Evolutionary conservation across 371 early-diverging fungal species (phyloP), one percentile per base, ranked within the genome.

Genomic region (Fennellomyces sp.): DNA sequence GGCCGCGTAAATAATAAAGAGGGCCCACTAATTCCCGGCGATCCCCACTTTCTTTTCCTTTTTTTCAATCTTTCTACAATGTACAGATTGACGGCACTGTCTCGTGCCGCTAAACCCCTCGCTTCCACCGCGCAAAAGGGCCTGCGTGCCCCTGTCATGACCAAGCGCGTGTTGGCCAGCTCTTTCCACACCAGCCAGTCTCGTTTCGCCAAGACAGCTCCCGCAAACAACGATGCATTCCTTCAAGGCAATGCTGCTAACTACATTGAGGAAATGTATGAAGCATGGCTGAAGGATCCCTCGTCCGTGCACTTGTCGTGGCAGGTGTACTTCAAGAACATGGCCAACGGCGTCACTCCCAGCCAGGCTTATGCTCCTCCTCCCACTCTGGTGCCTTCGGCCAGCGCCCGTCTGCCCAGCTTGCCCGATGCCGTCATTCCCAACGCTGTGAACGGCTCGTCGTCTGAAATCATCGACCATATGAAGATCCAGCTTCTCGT

Each of bases 241-340:
- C 47, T 65, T 39, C 60, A 65, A 3, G 60, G 65, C 33, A 50
- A 50, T 35, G 55, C 65, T 30, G 60, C 56, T 17, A 78, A 81
- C 62, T 98, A 98, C 69, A 89, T 97, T 68, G 97, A 96, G 68
- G 93, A 96, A 57, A 97, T 97, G 98, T 97, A 95, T 77, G 80
- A 86, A 58, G 95, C 95, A 27, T 97, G 96, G 94, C 79, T 84
- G 45, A 80, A 82, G 65, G 97, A 98, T 64, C 97, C 99, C n/a
- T 75, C 69, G 38, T 91, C 94, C 5, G 99, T 98, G 12, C 98
- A 97, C 74, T 81, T 93, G 52, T 95, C 96, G 54, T 98, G 99
- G 99, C 94, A 94, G 73, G 85, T 94, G n/a, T 97, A 97, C 82
- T 98, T 98, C 70, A 86, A 87, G 68, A 96, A 97, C 80, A 61